Conservation (phyloP, 2,329 filamentous ascomycete species). For the Arachnopeziza araneosa region DNA sequence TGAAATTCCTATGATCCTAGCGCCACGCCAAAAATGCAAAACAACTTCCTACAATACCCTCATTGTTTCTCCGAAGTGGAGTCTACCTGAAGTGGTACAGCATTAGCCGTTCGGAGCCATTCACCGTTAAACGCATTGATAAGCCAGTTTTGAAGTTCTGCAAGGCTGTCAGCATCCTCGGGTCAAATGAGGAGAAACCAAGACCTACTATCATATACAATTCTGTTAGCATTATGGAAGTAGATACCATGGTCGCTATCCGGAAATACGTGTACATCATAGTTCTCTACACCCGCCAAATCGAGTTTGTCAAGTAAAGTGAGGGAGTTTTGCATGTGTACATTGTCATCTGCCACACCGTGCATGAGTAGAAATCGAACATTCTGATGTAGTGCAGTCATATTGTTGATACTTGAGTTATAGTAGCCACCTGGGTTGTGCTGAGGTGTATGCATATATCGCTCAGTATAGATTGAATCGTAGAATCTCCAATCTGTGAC, state of each 20-base stretch:
- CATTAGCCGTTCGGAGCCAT: slow-evolving; percentile 55
- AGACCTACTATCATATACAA: slow-evolving; percentile 87
- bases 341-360: slow-evolving; percentile 93
- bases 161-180: slow-evolving; percentile 29
- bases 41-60: neutral
- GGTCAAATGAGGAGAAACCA: neutral
- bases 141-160: slow-evolving; percentile 82
- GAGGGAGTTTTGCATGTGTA: slow-evolving; percentile 93
- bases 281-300: slow-evolving; percentile 77
- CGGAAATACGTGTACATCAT: slow-evolving; percentile 93
- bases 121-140: slow-evolving; percentile 97
- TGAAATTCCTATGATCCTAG: neutral
- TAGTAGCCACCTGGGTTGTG: slow-evolving; percentile 75
- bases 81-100: slow-evolving; percentile 28
- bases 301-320: slow-evolving; percentile 83
- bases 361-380: slow-evolving; percentile 94
- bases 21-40: neutral
- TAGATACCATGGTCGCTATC: slow-evolving; percentile 93
- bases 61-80: slow-evolving; percentile 14
- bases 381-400: slow-evolving; percentile 64
- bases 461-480: slow-evolving; percentile 88
- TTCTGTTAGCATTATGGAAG: slow-evolving; percentile 86
- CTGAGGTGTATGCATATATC: slow-evolving; percentile 94
- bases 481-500: slow-evolving; percentile 99
- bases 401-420: slow-evolving; percentile 68